Percentiles rank a stretch among this genome's conserved stretches.
phyloP scores from a whole-genome alignment of 1,284 basidiomycete genomes.

The Abortiporus biennis region DNA sequence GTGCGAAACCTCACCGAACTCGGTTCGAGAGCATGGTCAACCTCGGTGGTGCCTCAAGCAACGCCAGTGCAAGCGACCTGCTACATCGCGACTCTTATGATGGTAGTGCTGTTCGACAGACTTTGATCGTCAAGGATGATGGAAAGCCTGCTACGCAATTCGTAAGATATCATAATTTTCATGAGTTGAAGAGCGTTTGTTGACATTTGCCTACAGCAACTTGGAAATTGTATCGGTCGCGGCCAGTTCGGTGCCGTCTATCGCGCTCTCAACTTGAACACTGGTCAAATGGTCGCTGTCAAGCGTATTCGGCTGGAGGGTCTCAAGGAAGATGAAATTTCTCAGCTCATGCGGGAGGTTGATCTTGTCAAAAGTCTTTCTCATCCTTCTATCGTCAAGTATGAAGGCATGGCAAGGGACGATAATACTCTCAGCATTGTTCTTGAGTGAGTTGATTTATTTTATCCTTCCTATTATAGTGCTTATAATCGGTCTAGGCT shows the following conservation, averaged over 20 bases:
- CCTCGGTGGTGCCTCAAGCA: conserved; percentile 43
- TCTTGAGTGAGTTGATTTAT: conserved; percentile 68
- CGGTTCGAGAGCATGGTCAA: conserved; percentile 68
- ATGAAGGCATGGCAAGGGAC: conserved; percentile 92
- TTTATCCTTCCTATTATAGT: conserved; percentile 7
- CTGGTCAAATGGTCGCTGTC: conserved; percentile 92
- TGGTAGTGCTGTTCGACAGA: conserved; percentile 62
- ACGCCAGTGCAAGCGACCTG: conserved; percentile 61
- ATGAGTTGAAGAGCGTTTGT: conserved; percentile 3
- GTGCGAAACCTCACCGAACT: conserved; percentile 41
- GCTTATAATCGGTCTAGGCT: conserved; percentile 45
- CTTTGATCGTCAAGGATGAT: conserved; percentile 76
- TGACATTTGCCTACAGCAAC: conserved; percentile 52
- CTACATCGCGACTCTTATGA: conserved; percentile 53
- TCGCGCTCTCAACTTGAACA: conserved; percentile 86
- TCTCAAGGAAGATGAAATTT: conserved; percentile 79
- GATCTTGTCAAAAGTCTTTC: conserved; percentile 83
- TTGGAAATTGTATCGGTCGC: conserved; percentile 92
- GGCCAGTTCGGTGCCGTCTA: conserved; percentile 97
- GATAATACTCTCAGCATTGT: conserved; percentile 85
- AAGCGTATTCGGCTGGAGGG: conserved; percentile 88
- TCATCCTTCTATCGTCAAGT: conserved; percentile 93
- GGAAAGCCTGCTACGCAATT: conserved; percentile 79
- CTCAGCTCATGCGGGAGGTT: conserved; percentile 87
- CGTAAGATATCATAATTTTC: conserved; percentile 46